Evolutionary conservation across 371 early-diverging fungal species (phyloP).

Genomic region (Rhizopus sp.): DNA sequence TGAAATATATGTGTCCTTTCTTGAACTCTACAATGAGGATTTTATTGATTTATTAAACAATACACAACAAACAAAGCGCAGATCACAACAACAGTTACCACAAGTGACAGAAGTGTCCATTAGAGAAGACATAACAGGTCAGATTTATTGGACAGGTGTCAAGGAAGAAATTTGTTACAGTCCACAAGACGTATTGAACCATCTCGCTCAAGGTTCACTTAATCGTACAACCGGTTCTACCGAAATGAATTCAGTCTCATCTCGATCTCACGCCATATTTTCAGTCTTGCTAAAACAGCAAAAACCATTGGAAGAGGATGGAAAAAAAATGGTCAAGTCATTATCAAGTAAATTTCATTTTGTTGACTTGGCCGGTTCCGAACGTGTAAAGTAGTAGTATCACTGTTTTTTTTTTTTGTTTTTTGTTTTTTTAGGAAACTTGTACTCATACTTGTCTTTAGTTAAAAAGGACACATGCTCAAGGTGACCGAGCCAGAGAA

Average conservation of each 20-base stretch:
- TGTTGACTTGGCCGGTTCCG: constrained; percentile 99
- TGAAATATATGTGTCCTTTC: constrained; percentile 60
- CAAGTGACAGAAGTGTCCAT: constrained; percentile 56
- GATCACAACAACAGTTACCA: constrained; percentile 15
- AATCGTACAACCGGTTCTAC: constrained; percentile 91
- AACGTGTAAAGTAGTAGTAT: constrained; percentile 61
- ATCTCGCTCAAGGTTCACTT: constrained; percentile 72
- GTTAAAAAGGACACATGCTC: constrained; percentile 91
- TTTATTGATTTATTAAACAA: constrained; percentile 75
- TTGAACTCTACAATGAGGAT: constrained; percentile 98
- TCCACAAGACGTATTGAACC: constrained; percentile 71
- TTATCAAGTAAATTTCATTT: constrained; percentile 87
- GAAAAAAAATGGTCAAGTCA: constrained; percentile 18
- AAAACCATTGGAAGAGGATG: constrained; percentile 30
- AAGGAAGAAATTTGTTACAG: constrained; percentile 72
- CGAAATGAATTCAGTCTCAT: constrained; percentile 94
- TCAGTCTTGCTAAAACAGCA: constrained; percentile 83
- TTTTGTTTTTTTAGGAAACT: background rate
- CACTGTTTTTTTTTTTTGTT: too few species aligned
- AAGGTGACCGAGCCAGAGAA: constrained; percentile 93
- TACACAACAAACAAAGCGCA: constrained; percentile 30
- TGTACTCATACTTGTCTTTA: constrained; percentile 6
- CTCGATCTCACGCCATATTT: constrained; percentile 97
- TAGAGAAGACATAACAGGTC: constrained; percentile 88
- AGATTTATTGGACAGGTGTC: constrained; percentile 85